These are phyloP conservation scores for Pulveroboletus sp. DNA, from an alignment of 1,284 basidiomycete species.

Conservation along the genomic window DNA sequence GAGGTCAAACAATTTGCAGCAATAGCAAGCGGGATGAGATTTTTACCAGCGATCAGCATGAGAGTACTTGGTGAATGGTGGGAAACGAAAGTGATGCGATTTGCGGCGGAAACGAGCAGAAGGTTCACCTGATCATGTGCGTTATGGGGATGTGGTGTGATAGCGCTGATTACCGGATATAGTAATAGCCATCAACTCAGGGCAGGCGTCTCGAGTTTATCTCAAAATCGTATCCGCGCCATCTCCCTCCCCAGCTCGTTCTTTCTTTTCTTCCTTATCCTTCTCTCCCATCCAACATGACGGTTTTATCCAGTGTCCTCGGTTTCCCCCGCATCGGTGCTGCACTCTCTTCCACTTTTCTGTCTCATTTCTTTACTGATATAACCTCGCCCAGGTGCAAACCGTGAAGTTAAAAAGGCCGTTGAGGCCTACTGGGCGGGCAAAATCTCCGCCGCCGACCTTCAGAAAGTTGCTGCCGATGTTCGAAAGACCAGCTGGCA, in stretches of 20 bases:
- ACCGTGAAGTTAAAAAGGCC: conserved; percentile 98
- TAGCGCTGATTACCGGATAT: conserved; percentile 26
- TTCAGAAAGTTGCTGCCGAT: conserved; percentile 86
- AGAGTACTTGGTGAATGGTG: not conserved
- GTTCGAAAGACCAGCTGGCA: conserved; percentile 92
- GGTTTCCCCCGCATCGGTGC: conserved; percentile 97
- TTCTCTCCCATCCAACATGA: conserved; percentile 44
- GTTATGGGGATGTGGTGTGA: conserved; percentile 10
- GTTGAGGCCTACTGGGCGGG: conserved; percentile 98
- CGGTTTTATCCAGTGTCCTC: conserved; percentile 78
- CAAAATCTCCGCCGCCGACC: conserved; percentile 87
- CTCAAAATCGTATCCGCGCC: conserved; percentile 30
- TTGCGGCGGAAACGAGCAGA: not conserved
- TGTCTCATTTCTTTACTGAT: not conserved
- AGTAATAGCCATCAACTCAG: conserved; percentile 27
- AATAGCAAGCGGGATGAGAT: not conserved
- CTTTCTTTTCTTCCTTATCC: conserved; percentile 25
- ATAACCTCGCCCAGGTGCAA: conserved; percentile 51
- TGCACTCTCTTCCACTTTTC: conserved; percentile 11
- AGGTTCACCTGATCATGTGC: conserved; percentile 17
- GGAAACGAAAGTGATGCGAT: conserved; percentile 2
- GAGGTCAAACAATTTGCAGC: not conserved
- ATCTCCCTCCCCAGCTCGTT: conserved; percentile 24
- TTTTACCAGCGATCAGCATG: not conserved
- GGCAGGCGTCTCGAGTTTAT: conserved; percentile 27